These are phyloP conservation scores for Emydomyces testavorans DNA, from an alignment of 2,329 filamentous ascomycete genomes.

Conservation along the genomic window DNA sequence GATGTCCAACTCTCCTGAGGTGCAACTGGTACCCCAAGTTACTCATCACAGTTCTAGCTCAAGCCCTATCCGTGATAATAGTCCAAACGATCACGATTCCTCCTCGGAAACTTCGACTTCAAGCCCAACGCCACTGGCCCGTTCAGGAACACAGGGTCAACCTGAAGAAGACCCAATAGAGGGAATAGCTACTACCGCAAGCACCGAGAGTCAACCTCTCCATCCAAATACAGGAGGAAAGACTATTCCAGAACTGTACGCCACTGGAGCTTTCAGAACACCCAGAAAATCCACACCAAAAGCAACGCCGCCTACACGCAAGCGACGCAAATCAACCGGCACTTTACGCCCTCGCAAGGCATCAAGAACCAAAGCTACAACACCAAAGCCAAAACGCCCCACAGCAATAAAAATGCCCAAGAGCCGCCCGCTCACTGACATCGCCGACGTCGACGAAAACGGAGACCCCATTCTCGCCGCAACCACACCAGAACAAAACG, in stretches of 20 bases:
- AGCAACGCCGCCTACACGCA: not conserved
- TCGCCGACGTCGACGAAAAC: not conserved
- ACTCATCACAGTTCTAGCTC: not conserved
- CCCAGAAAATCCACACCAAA: not conserved
- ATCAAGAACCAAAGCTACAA: not conserved
- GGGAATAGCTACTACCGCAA: not conserved
- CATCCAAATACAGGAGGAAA: not conserved
- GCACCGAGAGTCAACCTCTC: not conserved
- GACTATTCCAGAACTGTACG: not conserved
- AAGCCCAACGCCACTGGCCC: not conserved
- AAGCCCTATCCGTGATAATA: not conserved
- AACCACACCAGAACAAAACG: not conserved
- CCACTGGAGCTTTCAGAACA: not conserved
- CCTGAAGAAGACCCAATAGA: not conserved
- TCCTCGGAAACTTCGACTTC: not conserved
- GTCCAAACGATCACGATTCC: not conserved
- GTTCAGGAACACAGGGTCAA: not conserved
- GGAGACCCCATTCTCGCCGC: not conserved
- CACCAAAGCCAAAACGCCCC: not conserved
- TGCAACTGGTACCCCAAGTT: not conserved
- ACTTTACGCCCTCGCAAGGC: not conserved
- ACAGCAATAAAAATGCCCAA: not conserved
- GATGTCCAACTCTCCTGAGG: not conserved
- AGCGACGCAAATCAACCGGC: not conserved
- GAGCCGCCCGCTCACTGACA: not conserved